Conservation (phyloP, 2,329 filamentous ascomycete species). For the Ophiocordyceps camponoti-rufipedis region DNA sequence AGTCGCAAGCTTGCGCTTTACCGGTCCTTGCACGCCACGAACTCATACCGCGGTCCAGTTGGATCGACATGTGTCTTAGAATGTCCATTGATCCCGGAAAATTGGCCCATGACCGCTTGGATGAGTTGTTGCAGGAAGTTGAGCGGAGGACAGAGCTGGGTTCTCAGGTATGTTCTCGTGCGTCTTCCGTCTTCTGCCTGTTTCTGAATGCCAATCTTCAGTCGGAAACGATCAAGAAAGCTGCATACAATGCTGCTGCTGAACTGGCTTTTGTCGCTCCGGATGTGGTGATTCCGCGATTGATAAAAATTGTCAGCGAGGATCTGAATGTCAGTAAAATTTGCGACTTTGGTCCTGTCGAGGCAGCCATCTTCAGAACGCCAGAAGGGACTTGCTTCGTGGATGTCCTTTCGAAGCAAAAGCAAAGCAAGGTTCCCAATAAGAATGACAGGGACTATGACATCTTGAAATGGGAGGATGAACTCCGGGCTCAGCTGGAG, state of each 20-base stretch:
- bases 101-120: constrained; percentile 46
- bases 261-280: constrained; percentile 91
- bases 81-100: constrained; percentile 68
- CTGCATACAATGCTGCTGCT: constrained; percentile 70
- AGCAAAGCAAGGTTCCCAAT: constrained; percentile 48
- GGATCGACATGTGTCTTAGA: constrained; percentile 77
- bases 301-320: constrained; percentile 54
- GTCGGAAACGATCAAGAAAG: constrained; percentile 32
- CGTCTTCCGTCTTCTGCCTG: neutral
- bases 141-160: constrained; percentile 25
- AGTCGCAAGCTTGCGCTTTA: constrained; percentile 56
- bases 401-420: constrained; percentile 77
- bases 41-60: constrained; percentile 58
- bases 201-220: constrained; percentile 5
- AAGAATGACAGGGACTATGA: constrained; percentile 94
- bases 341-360: constrained; percentile 58
- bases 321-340: constrained; percentile 59
- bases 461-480: constrained; percentile 91
- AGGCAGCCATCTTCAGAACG: constrained; percentile 84
- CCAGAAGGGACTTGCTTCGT: constrained; percentile 77
- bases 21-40: constrained; percentile 63
- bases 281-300: constrained; percentile 54
- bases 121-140: constrained; percentile 51
- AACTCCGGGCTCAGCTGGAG: constrained; percentile 72
- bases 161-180: constrained; percentile 27